Base-by-base conservation (phyloP, 2,329 filamentous ascomycete species). In the Diplodia intermedia region DNA sequence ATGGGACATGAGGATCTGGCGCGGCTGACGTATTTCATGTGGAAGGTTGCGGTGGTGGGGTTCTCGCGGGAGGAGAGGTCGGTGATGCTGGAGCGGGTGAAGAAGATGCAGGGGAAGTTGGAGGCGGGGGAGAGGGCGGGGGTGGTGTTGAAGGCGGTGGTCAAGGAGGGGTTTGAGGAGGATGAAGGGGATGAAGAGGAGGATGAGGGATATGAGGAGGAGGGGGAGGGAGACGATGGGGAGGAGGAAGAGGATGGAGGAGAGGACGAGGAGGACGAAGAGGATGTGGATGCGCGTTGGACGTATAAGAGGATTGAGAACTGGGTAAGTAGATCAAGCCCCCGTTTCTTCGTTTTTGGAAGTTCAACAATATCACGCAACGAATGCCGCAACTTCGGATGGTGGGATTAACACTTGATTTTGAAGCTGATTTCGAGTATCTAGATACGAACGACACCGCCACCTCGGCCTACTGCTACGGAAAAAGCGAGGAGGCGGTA, bases 401-500 rank as follows among this genome's bases (percentile, higher is more conserved):
- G n/a, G 7, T n/a, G n/a, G 15, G 14, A n/a, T 47, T 11, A n/a
- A 20, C 6, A 9, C 0, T 47, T 40, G n/a, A 4, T 15, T 31
- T 11, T 18, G 15, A 61, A 18, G 15, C 55, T 60, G 23, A 57
- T 38, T 20, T 49, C 9, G 11, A 18, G n/a, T 2, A 20, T 23
- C n/a, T n/a, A 61, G 57, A 63, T 63, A 52, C 40, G 40, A 2
- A 63, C 60, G 18, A 29, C 26, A 12, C 60, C 47, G 0, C 60
- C 60, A 4, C 60, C 60, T 12, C 29, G 31, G 20, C 60, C 60
- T 36, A 52, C 29, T 23, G 40, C 40, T 4, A 38, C 60, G 31
- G 40, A 63, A 18, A 63, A 63, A 29, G 60, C 60, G 4, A 31
- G 60, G 60, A 63, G 60, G 18, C 29, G 60, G 15, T 63, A 63